These are phyloP conservation scores for Litchi chinensis DNA, from an alignment of 345 rosid genomes.

Conservation along the genomic window DNA sequence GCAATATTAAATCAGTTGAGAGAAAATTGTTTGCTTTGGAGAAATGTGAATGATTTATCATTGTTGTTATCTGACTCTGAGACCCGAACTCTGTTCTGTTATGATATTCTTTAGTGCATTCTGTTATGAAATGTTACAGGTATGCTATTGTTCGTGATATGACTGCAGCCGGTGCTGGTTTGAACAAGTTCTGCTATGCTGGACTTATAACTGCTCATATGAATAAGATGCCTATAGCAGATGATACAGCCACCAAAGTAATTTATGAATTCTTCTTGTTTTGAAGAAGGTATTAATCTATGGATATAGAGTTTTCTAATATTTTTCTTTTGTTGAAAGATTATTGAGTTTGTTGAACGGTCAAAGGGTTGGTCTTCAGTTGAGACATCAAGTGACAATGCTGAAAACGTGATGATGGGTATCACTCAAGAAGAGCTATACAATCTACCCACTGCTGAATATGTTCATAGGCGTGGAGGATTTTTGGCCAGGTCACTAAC, in stretches of 20 bases:
- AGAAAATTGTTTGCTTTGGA: not conserved
- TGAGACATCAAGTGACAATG: constrained; percentile 58
- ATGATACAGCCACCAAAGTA: constrained; percentile 74
- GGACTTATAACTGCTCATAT: constrained; percentile 85
- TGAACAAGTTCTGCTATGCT: constrained; percentile 96
- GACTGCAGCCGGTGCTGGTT: constrained; percentile 95
- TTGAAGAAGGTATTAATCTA: not conserved
- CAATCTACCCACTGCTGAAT: constrained; percentile 82
- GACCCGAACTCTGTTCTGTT: constrained; percentile 5
- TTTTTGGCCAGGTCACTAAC: constrained; percentile 65
- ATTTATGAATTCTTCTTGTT: not conserved
- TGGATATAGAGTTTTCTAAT: constrained; percentile 17
- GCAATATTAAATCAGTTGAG: not conserved
- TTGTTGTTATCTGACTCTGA: not conserved
- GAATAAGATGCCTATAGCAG: constrained; percentile 68
- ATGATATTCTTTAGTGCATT: not conserved
- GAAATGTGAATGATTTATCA: not conserved
- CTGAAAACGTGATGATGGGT: constrained; percentile 74
- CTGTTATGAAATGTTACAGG: constrained; percentile 40
- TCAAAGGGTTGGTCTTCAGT: constrained; percentile 91
- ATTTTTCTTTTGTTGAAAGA: constrained; percentile 42
- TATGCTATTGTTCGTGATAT: constrained; percentile 91
- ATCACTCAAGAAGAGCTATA: constrained; percentile 87
- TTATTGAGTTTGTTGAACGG: constrained; percentile 81
- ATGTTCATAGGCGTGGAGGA: constrained; percentile 57